phyloP scores from a whole-genome alignment of 106 monocot genomes.

The Hemerocallis citrina region DNA sequence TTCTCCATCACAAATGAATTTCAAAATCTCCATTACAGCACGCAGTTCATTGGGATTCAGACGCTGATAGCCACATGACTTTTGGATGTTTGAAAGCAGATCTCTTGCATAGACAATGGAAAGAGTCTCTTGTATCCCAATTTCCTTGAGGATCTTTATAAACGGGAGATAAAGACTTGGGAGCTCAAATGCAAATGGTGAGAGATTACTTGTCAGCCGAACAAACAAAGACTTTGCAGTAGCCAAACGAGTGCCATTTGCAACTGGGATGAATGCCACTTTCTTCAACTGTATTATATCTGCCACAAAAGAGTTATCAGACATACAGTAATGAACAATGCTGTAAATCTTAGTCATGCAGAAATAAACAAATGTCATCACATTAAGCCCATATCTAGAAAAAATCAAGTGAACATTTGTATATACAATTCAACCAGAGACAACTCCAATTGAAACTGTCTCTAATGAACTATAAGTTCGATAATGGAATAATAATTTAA shows the following conservation, averaged over 20 bases:
- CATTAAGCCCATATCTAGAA: not conserved
- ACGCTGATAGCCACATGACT: constrained; percentile 82
- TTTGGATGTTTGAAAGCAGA: constrained; percentile 65
- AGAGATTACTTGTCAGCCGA: constrained; percentile 70
- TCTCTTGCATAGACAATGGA: constrained; percentile 63
- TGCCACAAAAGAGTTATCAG: constrained; percentile 21
- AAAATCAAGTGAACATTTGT: not conserved
- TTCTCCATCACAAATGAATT: constrained; percentile 60
- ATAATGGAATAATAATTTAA: too few relatives aligned
- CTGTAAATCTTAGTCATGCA: not conserved
- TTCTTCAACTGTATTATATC: constrained; percentile 69
- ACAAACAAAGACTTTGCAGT: constrained; percentile 71
- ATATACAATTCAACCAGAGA: too few relatives aligned
- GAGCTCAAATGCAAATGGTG: constrained; percentile 97
- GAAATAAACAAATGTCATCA: not conserved
- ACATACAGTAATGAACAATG: not conserved
- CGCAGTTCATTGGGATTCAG: constrained; percentile 98
- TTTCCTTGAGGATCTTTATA: constrained; percentile 79
- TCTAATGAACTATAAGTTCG: too few relatives aligned
- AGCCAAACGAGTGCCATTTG: constrained; percentile 96
- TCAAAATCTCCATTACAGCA: constrained; percentile 86
- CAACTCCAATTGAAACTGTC: too few relatives aligned
- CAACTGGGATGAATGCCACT: constrained; percentile 84
- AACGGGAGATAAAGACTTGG: constrained; percentile 74
- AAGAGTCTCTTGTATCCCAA: constrained; percentile 79